Percentiles rank a stretch among this genome's conserved stretches.
Conservation (phyloP, 495 filamentous ascomycete genomes). For the Podospora australis region DNA sequence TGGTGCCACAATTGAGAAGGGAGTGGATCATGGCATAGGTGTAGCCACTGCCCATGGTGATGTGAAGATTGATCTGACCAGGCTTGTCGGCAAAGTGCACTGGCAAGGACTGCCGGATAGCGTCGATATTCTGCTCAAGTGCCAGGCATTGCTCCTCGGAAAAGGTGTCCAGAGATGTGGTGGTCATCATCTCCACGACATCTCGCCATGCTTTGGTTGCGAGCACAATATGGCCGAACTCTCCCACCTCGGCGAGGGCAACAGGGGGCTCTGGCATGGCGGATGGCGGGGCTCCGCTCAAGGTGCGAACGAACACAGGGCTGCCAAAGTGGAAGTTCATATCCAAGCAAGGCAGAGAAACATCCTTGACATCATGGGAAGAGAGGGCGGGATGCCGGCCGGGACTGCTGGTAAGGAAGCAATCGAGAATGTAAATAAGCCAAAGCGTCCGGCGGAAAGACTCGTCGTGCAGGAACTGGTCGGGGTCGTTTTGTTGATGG, state of each 20-base stretch:
- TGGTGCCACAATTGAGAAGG: slow-evolving; percentile 44
- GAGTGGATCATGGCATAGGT: slow-evolving; percentile 48
- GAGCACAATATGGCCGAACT: slow-evolving; percentile 47
- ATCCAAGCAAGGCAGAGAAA: slow-evolving; percentile 43
- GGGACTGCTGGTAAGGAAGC: slow-evolving; percentile 48
- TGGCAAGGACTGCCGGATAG: slow-evolving; percentile 37
- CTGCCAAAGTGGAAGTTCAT: slow-evolving; percentile 47
- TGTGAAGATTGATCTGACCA: slow-evolving; percentile 45
- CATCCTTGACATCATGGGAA: slow-evolving; percentile 38
- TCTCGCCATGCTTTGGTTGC: slow-evolving; percentile 47
- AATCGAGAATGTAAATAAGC: slow-evolving; percentile 48
- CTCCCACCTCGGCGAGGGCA: slow-evolving; percentile 38
- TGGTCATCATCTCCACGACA: slow-evolving; percentile 47
- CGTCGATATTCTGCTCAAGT: slow-evolving; percentile 40
- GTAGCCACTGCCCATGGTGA: slow-evolving; percentile 47
- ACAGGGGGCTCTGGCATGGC: slow-evolving; percentile 25
- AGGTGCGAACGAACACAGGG: slow-evolving; percentile 40
- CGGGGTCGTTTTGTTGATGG: slow-evolving; percentile 35
- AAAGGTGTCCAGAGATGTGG: slow-evolving; percentile 37
- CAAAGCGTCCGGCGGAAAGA: slow-evolving; percentile 46
- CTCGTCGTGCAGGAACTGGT: slow-evolving; percentile 46
- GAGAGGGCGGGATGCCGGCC: slow-evolving; percentile 44
- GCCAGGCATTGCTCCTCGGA: slow-evolving; percentile 37
- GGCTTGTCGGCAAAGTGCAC: slow-evolving; percentile 45
- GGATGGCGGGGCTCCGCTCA: slow-evolving; percentile 32